Base-by-base conservation (phyloP, 148 eudicot genomes). In the Cornus suecica region DNA sequence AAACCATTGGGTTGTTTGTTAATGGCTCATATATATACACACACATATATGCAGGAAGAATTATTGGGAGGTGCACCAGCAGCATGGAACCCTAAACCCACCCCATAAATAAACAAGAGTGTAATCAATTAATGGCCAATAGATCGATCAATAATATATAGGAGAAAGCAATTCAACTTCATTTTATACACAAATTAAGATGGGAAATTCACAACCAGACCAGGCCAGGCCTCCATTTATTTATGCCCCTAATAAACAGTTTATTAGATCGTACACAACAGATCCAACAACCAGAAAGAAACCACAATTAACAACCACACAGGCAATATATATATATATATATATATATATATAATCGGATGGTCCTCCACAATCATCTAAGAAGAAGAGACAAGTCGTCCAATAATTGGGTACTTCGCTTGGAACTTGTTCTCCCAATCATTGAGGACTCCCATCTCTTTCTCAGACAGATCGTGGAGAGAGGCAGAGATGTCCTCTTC, bases 381-480 rank as follows among this genome's bases (percentile, higher is more conserved):
- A 60, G 77, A 74, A 2, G 76, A 81, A 60, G 77, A 74, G 5
- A 77, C 84, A 32, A 94, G 91, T 27, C 87, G 88, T 37, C 94
- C 98, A 74, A 92, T 93, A 58, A 94, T 78, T 37, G 98, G 92
- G 84, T 94, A 94, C 92, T 94, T 94, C 63, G 97, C 98, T 77
- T 92, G 86, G 65, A 94, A 92, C 58, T 94, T 94, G 77, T 61
- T 92, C 77, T 94, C 98, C 98, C 98, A 94, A 66, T 92, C 97
- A 60, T 82, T 74, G 24, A 94, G 92, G 24, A 89, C 94, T 11
- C 84, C 90, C 23, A 90, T 75, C 78, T 94, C 98, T 81, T 94
- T 92, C 16, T 90, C 92, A 24, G 98, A 63, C 27, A 94, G 89
- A 6, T 92, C 98, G 69, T 88, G 83, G 64, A 90, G 83, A 23